Conservation (phyloP, 371 early-diverging fungal genomes). For the Mucor indicus region DNA sequence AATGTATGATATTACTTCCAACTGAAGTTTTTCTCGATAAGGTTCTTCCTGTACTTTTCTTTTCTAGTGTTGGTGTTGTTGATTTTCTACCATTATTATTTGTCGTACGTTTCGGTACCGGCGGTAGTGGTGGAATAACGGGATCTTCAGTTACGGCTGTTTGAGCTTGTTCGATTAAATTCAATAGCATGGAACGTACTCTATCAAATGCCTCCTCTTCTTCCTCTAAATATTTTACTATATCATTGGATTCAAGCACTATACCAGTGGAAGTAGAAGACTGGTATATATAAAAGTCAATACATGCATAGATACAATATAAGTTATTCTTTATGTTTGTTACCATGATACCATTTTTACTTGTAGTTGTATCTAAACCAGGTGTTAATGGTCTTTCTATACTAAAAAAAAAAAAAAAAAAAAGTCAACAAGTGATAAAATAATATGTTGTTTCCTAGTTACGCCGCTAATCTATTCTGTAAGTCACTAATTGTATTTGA, state of each 20-base stretch:
- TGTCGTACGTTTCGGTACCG: not conserved
- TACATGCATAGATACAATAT: not conserved
- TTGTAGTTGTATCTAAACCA: conserved; percentile 25
- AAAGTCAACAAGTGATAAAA: not conserved
- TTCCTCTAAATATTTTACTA: conserved; percentile 20
- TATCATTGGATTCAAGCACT: conserved; percentile 4
- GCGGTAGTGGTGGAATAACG: not conserved
- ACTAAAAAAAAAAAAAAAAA: conserved; percentile 10
- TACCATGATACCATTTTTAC: conserved; percentile 35
- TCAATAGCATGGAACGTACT: conserved; percentile 24
- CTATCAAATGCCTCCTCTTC: conserved; percentile 42
- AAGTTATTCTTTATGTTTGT: not conserved
- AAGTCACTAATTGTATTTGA: conserved; percentile 37
- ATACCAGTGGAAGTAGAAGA: not conserved
- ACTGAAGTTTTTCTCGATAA: too few species aligned
- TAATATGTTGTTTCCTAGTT: conserved; percentile 1
- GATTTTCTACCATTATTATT: not conserved
- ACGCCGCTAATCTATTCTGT: conserved; percentile 35
- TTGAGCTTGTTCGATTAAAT: conserved; percentile 46
- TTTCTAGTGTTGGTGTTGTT: not conserved
- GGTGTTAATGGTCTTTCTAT: conserved; percentile 38
- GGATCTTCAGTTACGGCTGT: conserved; percentile 25
- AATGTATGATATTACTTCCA: too few species aligned
- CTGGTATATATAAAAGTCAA: conserved; percentile 1
- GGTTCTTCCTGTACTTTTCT: not conserved